Evolutionary conservation across 2,329 filamentous ascomycete genomes (phyloP), one percentile per base, ranked within the genome.

Genomic region (Hymenoscyphus salicellus): DNA sequence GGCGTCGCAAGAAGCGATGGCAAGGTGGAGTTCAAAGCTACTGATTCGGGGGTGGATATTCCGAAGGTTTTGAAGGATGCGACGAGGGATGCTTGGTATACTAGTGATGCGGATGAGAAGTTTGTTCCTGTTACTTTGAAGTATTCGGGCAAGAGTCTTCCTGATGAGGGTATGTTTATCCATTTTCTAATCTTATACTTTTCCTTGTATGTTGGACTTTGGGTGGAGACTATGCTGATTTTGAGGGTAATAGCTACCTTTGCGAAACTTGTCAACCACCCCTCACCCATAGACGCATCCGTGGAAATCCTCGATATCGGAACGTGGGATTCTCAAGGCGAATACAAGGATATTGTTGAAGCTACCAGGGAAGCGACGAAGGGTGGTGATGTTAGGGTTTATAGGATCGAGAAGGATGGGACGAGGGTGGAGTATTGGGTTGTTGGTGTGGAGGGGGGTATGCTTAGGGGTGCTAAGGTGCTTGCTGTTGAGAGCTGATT

Each of bases 21-120:
- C 55, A 75, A 72, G 66, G 66, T 68, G n/a, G 76, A 78, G 61
- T 82, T 86, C 73, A 86, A 84, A 77, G 75, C 82, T 32, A 77
- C 78, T 56, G 84, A 86, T 71, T 72, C 80, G 66, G 82, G 83
- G 68, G 81, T 83, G 60, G 77, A 82, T 65, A 83, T 93, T 61
- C 91, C 93, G 6, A 77, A 80, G 59, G 77, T 79, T 3, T 81
- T 93, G 61, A 77, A 79, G 62, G 76, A 79, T 49, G 81, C 79
- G 7, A 80, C 82, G 59, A 79, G 83, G 60, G 80, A 89, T 64
- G 84, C 82, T 55, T 88, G 89, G 74, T 96, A 95, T 77, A 77
- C 85, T 17, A 95, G 89, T 67, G 93, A 97, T 65, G 87, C 91
- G 33, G 93, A 97, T 75, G 92, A 96, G 81, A 88, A 89, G 4